Conservation (phyloP, 345 rosid genomes). For the Euclidium syriacum region DNA sequence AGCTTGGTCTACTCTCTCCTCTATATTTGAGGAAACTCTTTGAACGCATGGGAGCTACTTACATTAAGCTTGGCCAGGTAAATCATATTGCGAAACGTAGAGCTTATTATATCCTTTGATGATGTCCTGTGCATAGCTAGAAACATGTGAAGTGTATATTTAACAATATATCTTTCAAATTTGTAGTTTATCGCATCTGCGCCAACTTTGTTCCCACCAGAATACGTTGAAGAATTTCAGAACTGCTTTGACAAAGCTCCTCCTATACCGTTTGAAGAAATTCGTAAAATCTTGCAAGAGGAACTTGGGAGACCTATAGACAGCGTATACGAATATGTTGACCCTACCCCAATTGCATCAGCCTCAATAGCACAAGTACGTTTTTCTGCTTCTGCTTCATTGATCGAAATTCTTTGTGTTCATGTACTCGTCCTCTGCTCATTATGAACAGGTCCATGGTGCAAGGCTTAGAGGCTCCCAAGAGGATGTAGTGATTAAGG, state of each 20-base stretch:
- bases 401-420: background rate
- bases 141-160: background rate
- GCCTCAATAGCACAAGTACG: slow-evolving; percentile 94
- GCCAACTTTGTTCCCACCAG: slow-evolving; percentile 85
- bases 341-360: slow-evolving; percentile 88
- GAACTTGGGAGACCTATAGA: slow-evolving; percentile 89
- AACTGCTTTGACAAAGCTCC: slow-evolving; percentile 94
- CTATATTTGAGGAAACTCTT: slow-evolving; percentile 81
- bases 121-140: background rate
- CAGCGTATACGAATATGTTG: slow-evolving; percentile 72
- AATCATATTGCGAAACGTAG: slow-evolving; percentile 9
- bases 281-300: slow-evolving; percentile 67
- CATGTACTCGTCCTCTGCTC: slow-evolving; percentile 16
- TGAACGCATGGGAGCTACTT: slow-evolving; percentile 99
- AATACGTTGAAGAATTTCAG: slow-evolving; percentile 86
- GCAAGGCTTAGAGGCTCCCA: slow-evolving; percentile 85
- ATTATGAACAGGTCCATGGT: slow-evolving; percentile 65
- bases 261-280: slow-evolving; percentile 67
- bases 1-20: slow-evolving; percentile 85
- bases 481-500: slow-evolving; percentile 91
- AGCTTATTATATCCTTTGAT: slow-evolving; percentile 1
- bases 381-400: background rate
- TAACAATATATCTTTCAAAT: background rate
- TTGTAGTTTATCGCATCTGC: slow-evolving; percentile 89
- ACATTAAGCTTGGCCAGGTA: slow-evolving; percentile 93